Evolutionary conservation across 2,329 filamentous ascomycete species (phyloP).

Genomic region (Trichophyton mentagrophytes): DNA sequence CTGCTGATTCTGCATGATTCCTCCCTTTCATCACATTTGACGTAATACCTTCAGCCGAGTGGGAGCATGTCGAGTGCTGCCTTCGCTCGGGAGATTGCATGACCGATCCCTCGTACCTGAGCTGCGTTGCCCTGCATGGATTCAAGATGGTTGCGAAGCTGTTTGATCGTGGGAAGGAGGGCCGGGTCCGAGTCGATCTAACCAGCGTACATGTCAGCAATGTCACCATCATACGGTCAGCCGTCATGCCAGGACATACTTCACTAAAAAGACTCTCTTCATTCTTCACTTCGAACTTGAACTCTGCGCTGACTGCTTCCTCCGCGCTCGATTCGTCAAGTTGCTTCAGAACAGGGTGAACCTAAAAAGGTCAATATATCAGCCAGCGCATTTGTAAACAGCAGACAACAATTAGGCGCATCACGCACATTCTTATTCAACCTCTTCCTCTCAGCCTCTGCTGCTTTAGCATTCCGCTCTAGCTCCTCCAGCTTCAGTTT

Average conservation of each 20-base stretch:
- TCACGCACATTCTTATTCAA: conserved; percentile 29
- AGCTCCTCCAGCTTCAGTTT: conserved; percentile 30
- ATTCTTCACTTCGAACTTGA: conserved; percentile 15
- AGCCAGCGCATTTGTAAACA: not conserved
- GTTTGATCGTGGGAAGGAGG: conserved; percentile 25
- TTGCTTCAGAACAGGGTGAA: conserved; percentile 29
- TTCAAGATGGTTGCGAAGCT: conserved; percentile 31
- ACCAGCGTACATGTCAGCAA: not conserved
- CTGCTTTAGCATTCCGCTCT: conserved; percentile 32
- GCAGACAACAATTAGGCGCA: not conserved
- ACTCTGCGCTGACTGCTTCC: conserved; percentile 15
- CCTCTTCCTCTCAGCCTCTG: conserved; percentile 27
- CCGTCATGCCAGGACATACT: conserved; percentile 12
- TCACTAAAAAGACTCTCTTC: not conserved
- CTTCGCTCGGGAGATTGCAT: conserved; percentile 26
- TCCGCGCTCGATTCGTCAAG: conserved; percentile 18
- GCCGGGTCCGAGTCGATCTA: conserved; percentile 23
- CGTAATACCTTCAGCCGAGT: conserved; percentile 9
- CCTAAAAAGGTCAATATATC: conserved; percentile 8
- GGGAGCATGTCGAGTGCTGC: conserved; percentile 13
- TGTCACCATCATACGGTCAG: not conserved
- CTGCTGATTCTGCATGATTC: too few species aligned
- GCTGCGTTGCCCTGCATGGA: conserved; percentile 33
- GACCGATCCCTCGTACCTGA: conserved; percentile 25
- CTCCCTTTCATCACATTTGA: not conserved